Evolutionary conservation across 345 rosid genomes (phyloP).

Genomic region (Populus deltoides): DNA sequence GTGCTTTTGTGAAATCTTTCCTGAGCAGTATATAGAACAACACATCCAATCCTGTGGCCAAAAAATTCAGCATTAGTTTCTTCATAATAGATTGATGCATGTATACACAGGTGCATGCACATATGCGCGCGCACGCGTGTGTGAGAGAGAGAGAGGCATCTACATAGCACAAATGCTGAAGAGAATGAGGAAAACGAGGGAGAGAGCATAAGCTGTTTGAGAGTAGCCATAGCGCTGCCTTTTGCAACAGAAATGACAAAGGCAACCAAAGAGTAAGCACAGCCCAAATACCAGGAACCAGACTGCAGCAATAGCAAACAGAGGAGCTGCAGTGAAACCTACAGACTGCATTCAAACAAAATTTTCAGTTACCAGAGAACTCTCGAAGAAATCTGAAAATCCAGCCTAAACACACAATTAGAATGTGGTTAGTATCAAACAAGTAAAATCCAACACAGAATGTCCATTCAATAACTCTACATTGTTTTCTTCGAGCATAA

Average conservation of each 20-base stretch:
- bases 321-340: constrained; percentile 73
- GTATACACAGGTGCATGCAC: too few relatives aligned
- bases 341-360: constrained; percentile 65
- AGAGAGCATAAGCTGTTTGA: constrained; percentile 52
- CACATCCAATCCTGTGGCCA: constrained; percentile 71
- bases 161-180: constrained; percentile 73
- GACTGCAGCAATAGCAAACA: constrained; percentile 55
- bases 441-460: background rate
- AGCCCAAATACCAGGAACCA: constrained; percentile 83
- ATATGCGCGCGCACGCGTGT: too few relatives aligned
- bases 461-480: background rate
- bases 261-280: constrained; percentile 44
- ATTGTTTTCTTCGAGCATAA: background rate
- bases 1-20: constrained; percentile 66
- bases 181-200: constrained; percentile 63
- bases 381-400: background rate
- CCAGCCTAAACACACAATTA: background rate
- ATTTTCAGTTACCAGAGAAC: background rate
- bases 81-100: background rate
- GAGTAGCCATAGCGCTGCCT: constrained; percentile 59
- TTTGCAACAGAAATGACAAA: constrained; percentile 49
- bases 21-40: constrained; percentile 74
- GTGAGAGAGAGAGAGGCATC: constrained; percentile 5
- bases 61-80: constrained; percentile 6
- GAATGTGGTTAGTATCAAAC: background rate